Evolutionary conservation across 495 filamentous ascomycete species (phyloP).

Genomic region (Terfezia boudieri): DNA sequence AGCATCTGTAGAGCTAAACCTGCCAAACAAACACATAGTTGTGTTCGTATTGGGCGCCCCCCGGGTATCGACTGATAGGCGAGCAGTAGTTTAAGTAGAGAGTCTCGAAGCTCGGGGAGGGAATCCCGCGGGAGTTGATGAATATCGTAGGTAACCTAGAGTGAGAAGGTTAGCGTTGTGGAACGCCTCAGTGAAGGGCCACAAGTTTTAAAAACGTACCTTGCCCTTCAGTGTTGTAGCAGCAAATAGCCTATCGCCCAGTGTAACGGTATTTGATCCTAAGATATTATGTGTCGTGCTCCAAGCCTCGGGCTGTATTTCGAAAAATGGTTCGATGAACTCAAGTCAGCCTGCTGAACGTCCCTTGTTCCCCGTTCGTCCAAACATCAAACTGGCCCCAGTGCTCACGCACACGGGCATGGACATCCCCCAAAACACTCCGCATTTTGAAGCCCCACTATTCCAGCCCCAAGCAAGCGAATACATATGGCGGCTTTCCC

Average conservation of each 20-base stretch:
- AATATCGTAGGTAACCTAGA: slow-evolving; percentile 59
- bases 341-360: background rate
- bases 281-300: slow-evolving; percentile 63
- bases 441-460: background rate
- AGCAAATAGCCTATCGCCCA: slow-evolving; percentile 81
- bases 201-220: slow-evolving; percentile 29
- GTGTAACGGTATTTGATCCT: slow-evolving; percentile 45
- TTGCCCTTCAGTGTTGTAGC: slow-evolving; percentile 96
- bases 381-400: background rate
- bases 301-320: slow-evolving; percentile 62
- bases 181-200: too few species aligned
- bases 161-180: too few species aligned
- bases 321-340: slow-evolving; percentile 5
- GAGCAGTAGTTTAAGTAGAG: slow-evolving; percentile 56
- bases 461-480: too few species aligned
- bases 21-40: slow-evolving; percentile 83
- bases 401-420: background rate
- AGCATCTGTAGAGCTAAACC: slow-evolving; percentile 91
- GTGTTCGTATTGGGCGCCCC: slow-evolving; percentile 75
- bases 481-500: too few species aligned
- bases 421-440: too few species aligned
- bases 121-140: slow-evolving; percentile 64
- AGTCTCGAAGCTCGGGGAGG: slow-evolving; percentile 53
- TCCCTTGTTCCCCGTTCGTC: background rate
- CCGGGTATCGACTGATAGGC: slow-evolving; percentile 42